phyloP scores from a whole-genome alignment of 495 filamentous ascomycete genomes.

The Amniculicola lignicola region DNA sequence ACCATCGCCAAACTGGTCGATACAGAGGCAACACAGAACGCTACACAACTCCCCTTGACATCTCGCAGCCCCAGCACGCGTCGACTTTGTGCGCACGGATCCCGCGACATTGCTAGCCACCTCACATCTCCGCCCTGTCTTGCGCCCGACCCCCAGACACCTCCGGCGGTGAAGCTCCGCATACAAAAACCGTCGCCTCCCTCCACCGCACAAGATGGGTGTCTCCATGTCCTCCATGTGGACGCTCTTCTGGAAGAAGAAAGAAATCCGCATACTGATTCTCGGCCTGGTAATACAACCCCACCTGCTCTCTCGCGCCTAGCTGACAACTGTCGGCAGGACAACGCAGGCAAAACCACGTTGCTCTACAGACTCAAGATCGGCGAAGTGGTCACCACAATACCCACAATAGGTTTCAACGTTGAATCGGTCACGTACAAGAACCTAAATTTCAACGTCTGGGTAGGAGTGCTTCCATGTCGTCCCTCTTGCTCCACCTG shows the following conservation, averaged over 20 bases:
- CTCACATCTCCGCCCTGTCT: too few relatives aligned
- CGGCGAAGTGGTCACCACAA: slow-evolving; percentile 96
- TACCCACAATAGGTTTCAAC: slow-evolving; percentile 98
- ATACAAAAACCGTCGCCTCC: too few relatives aligned
- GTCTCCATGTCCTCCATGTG: slow-evolving; percentile 60
- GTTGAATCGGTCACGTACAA: slow-evolving; percentile 97
- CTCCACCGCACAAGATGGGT: slow-evolving; percentile 69
- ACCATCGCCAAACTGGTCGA: too few relatives aligned
- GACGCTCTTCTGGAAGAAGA: slow-evolving; percentile 79
- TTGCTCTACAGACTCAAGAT: slow-evolving; percentile 93
- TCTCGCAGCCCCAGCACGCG: too few relatives aligned
- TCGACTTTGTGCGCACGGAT: too few relatives aligned
- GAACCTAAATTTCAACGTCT: slow-evolving; percentile 97
- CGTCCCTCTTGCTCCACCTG: slow-evolving; percentile 1
- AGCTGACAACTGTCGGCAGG: slow-evolving; percentile 52
- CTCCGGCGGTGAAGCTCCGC: slow-evolving; percentile 2
- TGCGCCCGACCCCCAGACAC: not conserved
- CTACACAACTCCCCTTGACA: too few relatives aligned
- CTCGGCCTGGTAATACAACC: slow-evolving; percentile 72
- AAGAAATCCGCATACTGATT: slow-evolving; percentile 95
- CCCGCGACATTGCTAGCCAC: too few relatives aligned
- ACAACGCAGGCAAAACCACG: slow-evolving; percentile 98
- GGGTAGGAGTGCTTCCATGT: slow-evolving; percentile 55
- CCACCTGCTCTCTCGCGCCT: not conserved
- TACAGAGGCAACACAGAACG: too few relatives aligned